Percentiles rank a stretch among this genome's conserved stretches.
Conservation (phyloP, 805 yeast genomes). For the Kodamaea jinghongensis region DNA sequence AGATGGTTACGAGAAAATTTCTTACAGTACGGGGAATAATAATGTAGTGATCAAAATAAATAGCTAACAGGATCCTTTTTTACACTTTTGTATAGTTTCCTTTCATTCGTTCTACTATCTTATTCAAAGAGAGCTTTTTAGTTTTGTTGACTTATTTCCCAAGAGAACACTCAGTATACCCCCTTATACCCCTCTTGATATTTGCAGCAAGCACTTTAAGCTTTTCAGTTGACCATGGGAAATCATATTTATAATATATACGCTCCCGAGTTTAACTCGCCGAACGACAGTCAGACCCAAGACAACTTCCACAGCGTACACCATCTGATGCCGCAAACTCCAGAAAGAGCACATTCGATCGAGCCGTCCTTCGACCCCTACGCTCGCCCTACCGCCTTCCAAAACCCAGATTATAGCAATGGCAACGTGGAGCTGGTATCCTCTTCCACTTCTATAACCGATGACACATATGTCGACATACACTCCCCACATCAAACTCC, state of each 20-base stretch:
- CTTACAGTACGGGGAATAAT: too few relatives aligned
- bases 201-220: not conserved
- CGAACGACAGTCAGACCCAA: constrained; percentile 5
- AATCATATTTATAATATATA: constrained; percentile 10
- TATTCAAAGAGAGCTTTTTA: not conserved
- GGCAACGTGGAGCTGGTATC: constrained; percentile 8
- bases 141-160: not conserved
- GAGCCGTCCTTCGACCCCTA: constrained; percentile 7
- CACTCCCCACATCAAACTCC: constrained; percentile 4
- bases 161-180: too few relatives aligned
- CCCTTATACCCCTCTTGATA: not conserved
- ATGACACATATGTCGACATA: constrained; percentile 14
- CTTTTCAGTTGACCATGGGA: constrained; percentile 8
- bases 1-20: too few relatives aligned
- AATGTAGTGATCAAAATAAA: too few relatives aligned
- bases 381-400: constrained; percentile 1
- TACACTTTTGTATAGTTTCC: too few relatives aligned
- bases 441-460: constrained; percentile 11
- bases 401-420: not conserved
- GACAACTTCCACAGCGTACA: constrained; percentile 5
- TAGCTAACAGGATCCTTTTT: too few relatives aligned
- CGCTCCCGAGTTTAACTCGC: constrained; percentile 4
- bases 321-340: constrained; percentile 10
- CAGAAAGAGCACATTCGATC: constrained; percentile 3
- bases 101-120: too few relatives aligned